Conservation (phyloP, 2,329 filamentous ascomycete species). For the Graphilbum fragrans region DNA sequence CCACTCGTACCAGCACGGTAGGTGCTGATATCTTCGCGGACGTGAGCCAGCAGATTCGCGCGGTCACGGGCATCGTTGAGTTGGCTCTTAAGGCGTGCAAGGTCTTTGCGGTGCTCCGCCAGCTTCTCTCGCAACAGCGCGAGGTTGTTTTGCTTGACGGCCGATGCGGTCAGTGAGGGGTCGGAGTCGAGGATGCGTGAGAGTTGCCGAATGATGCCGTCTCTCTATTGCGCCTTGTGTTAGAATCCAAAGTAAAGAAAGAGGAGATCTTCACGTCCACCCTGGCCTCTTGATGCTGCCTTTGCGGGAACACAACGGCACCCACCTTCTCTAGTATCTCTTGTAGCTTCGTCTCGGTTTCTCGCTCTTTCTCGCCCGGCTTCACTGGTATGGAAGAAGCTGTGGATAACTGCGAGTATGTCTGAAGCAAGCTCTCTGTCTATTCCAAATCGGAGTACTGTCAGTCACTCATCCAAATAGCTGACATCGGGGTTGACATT, state of each 20-base stretch:
- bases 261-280: no score
- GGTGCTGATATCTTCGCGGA: conserved; percentile 82
- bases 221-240: conserved; percentile 52
- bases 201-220: conserved; percentile 70
- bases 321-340: conserved; percentile 71
- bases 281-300: no score
- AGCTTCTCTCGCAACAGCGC: conserved; percentile 85
- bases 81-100: conserved; percentile 58
- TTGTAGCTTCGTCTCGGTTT: conserved; percentile 68
- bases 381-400: conserved; percentile 68
- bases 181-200: conserved; percentile 87
- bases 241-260: no score
- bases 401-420: conserved; percentile 83
- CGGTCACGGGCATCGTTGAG: conserved; percentile 72
- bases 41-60: conserved; percentile 79
- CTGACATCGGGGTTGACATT: no score
- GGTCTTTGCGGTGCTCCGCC: conserved; percentile 72
- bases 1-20: conserved; percentile 77
- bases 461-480: neutral
- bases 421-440: conserved; percentile 76
- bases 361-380: conserved; percentile 72
- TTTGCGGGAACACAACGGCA: conserved; percentile 5
- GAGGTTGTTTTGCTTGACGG: conserved; percentile 94
- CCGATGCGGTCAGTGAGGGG: conserved; percentile 72
- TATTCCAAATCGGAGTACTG: conserved; percentile 21